Evolutionary conservation across 495 filamentous ascomycete genomes (phyloP), one percentile per base, ranked within the genome.

Genomic region (Thermochaetoides thermophila): DNA sequence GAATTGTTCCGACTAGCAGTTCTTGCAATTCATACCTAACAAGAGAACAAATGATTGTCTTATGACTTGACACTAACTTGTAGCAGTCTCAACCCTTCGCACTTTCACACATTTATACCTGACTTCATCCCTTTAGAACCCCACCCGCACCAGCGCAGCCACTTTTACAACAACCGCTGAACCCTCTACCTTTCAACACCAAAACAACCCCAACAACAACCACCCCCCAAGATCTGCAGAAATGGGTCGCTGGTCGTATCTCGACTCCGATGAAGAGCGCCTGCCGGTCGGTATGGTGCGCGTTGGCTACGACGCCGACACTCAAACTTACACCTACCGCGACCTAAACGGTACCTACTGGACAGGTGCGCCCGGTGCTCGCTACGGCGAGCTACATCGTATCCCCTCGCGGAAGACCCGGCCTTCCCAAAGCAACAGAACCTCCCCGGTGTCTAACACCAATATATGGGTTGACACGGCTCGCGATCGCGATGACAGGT

Each of bases 251-350:
- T 62, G 56, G 54, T 50, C 59, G 12, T 43, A 61, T 32, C 55
- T 57, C 46, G 56, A 60, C 31, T 49, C 57, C 31, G 67, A 71
- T 41, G 60, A 61, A 13, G 51, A 65, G 29, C 67, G 67, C 28
- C 54, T 71, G 15, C 66, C 67, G 22, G 56, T 61, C 24, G 64
- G 65, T 46, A 66, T 71, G 60, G 35, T 48, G 12, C 59, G 65
- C 35, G 49, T 66, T 17, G 65, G 59, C 43, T 71, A 71, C 49
- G 67, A 71, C 42, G 65, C 64, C 44, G 64, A 68, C 39, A 56
- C 49, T 3, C 56, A 68, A 35, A 49, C 43, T 14, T 69, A 70
- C 51, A 62, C 56, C 8, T 70, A 58, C 53, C 57, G 50, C 30
- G 57, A 63, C 38, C 27, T 39, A 12, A 48, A 62, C 27, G 60